Conservation (phyloP, 495 filamentous ascomycete genomes). For the Margaritispora aquatica region DNA sequence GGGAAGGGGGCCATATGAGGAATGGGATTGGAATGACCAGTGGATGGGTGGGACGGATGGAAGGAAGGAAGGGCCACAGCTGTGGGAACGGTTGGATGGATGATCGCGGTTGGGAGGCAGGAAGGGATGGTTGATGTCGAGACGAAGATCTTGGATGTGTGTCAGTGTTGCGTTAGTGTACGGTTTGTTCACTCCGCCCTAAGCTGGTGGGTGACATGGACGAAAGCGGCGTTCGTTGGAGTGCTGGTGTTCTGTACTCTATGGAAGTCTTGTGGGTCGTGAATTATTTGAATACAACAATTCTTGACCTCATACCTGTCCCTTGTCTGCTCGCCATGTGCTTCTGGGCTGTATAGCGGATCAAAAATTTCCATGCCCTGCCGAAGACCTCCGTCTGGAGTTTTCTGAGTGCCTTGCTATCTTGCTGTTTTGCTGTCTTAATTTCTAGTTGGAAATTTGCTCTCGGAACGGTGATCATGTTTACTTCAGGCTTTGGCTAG, state of each 20-base stretch:
- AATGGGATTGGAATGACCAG: neutral
- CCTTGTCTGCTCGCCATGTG: neutral
- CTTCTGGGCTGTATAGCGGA: no score
- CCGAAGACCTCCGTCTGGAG: neutral
- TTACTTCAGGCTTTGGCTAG: no score
- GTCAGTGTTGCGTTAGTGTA: neutral
- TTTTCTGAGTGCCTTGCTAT: neutral
- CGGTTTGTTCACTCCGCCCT: neutral
- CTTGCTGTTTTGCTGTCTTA: no score
- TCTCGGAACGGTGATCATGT: no score
- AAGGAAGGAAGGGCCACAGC: neutral
- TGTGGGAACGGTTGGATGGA: neutral
- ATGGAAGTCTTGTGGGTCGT: neutral
- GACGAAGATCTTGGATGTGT: neutral
- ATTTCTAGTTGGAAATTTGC: no score
- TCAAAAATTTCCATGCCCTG: no score
- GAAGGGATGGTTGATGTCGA: neutral
- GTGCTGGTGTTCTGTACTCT: slow-evolving; percentile 10
- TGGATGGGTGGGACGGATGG: slow-evolving; percentile 5
- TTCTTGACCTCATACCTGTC: neutral
- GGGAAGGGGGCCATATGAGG: neutral
- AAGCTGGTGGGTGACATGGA: neutral
- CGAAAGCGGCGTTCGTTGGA: slow-evolving; percentile 5
- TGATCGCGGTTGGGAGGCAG: neutral
- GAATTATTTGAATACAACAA: neutral